Percentiles rank a stretch among this genome's conserved stretches.
phyloP scores from a whole-genome alignment of 2,329 filamentous ascomycete species.

The Sarocladiaceae sp. region DNA sequence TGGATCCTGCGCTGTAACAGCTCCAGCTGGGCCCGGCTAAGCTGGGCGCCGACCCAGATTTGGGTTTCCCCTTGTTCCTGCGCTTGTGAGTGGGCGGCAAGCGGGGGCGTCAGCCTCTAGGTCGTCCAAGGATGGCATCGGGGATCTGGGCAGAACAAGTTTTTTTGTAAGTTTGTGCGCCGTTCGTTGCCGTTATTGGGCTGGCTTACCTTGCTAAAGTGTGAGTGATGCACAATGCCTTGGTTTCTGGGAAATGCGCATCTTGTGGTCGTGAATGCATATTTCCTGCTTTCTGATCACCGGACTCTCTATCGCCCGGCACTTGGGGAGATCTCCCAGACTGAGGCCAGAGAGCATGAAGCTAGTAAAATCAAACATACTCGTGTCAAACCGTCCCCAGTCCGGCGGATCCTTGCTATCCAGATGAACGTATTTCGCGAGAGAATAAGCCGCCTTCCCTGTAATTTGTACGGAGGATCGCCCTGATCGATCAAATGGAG shows the following conservation, averaged over 20 bases:
- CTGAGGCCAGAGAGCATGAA: neutral
- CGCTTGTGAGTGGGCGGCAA: conserved; percentile 3
- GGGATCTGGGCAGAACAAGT: neutral
- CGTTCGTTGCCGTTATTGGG: neutral
- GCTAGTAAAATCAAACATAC: no score
- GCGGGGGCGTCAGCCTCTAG: neutral
- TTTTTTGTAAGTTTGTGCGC: neutral
- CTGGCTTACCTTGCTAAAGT: neutral
- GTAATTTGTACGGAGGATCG: neutral
- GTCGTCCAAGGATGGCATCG: neutral
- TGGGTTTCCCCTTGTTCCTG: conserved; percentile 4
- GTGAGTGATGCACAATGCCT: neutral
- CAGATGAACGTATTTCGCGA: neutral
- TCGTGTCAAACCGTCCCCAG: no score
- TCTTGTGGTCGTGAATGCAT: neutral
- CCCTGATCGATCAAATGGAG: conserved; percentile 6
- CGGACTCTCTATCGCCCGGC: no score
- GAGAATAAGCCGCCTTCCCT: neutral
- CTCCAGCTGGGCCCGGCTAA: neutral
- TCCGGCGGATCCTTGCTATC: neutral
- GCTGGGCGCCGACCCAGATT: neutral
- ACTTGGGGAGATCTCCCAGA: neutral
- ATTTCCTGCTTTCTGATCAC: neutral
- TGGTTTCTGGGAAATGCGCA: neutral
- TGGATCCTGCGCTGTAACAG: no score